phyloP scores from a whole-genome alignment of 23 red algal genomes.

The Gracilaria caudata region DNA sequence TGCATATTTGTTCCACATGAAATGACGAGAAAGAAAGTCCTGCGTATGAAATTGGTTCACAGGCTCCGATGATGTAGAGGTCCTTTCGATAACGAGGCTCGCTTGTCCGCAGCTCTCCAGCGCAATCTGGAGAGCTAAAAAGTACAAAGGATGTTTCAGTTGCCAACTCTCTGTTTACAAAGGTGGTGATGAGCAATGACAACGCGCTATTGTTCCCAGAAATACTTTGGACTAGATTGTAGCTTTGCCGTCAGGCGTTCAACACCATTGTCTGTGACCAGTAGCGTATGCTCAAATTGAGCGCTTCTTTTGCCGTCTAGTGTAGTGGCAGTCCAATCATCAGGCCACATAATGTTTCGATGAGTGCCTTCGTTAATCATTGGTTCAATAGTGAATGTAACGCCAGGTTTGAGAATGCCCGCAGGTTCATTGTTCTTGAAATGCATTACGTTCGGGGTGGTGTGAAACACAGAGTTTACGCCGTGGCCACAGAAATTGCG shows the following conservation, averaged over 20 bases:
- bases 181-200: no score
- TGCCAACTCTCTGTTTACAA: no score
- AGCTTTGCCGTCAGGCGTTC: constrained; percentile 73
- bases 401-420: constrained; percentile 79
- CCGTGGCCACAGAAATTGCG: constrained; percentile 98
- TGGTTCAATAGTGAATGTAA: constrained; percentile 99
- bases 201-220: constrained; percentile 67
- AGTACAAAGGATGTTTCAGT: no score
- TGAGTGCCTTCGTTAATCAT: constrained; percentile 94
- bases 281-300: constrained; percentile 95
- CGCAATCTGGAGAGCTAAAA: no score
- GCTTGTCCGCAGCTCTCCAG: no score
- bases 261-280: constrained; percentile 77
- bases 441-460: constrained; percentile 91
- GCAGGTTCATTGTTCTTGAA: constrained; percentile 80
- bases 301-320: constrained; percentile 85
- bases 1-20: no score
- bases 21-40: no score
- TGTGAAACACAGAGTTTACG: constrained; percentile 94
- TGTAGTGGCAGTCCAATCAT: constrained; percentile 94
- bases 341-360: constrained; percentile 82
- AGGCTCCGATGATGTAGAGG: no score
- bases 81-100: no score
- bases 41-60: no score
- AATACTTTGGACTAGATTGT: constrained; percentile 60